Evolutionary conservation across 2,329 filamentous ascomycete species (phyloP).

Genomic region (Amauroascus verrucosus): DNA sequence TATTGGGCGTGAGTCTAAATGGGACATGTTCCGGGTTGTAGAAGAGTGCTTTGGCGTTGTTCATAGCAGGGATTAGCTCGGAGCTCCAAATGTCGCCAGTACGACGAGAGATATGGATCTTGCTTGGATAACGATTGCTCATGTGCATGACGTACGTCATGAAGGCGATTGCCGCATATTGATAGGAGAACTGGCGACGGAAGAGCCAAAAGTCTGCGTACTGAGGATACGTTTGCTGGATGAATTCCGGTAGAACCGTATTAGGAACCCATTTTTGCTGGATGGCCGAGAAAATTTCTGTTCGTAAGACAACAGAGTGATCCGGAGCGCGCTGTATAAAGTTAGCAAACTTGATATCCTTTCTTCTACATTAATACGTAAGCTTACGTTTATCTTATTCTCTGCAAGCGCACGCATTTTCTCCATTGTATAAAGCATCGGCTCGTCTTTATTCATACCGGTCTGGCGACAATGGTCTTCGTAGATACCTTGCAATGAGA

Average conservation of each 20-base stretch:
- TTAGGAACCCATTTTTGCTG: conserved; percentile 87
- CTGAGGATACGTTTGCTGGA: conserved; percentile 75
- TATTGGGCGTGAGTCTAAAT: conserved; percentile 91
- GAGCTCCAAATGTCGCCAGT: conserved; percentile 94
- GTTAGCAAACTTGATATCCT: conserved; percentile 22
- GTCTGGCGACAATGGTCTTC: conserved; percentile 90
- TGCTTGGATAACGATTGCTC: conserved; percentile 89
- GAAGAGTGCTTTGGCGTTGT: conserved; percentile 73
- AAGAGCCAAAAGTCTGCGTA: conserved; percentile 98
- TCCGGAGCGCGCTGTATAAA: conserved; percentile 44
- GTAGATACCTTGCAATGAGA: conserved; percentile 87
- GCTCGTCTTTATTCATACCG: conserved; percentile 86
- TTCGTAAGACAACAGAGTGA: conserved; percentile 59
- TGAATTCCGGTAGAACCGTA: conserved; percentile 75
- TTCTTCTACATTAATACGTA: neutral
- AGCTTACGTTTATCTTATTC: conserved; percentile 47
- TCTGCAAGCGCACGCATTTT: conserved; percentile 72
- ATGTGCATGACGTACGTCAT: conserved; percentile 99
- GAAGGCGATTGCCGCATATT: conserved; percentile 87
- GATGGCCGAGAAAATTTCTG: conserved; percentile 91
- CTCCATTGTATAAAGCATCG: conserved; percentile 89
- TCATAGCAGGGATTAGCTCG: conserved; percentile 86
- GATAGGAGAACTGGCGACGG: conserved; percentile 92
- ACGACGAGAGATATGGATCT: conserved; percentile 78
- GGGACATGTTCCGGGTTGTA: conserved; percentile 92